Conservation (phyloP, 108 stramenopile genomes). For the Stephanodiscus minutulus region DNA sequence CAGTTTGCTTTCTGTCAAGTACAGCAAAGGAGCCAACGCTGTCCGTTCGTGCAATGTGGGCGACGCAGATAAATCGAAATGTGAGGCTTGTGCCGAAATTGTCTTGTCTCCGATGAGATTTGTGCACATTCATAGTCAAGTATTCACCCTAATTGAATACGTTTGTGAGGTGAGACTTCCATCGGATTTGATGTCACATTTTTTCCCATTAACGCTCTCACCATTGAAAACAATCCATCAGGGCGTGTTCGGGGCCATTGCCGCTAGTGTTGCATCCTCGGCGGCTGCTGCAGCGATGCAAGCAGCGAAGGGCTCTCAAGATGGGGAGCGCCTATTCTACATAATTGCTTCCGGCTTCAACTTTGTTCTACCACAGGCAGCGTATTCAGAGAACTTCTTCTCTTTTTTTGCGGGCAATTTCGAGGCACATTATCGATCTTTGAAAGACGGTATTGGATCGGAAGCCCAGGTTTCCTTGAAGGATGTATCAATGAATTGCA, state of each 20-base stretch:
- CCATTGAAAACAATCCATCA: not conserved
- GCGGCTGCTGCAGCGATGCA: slow-evolving; percentile 79
- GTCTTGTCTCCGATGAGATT: slow-evolving; percentile 79
- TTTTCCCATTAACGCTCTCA: not conserved
- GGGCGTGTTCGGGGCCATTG: slow-evolving; percentile 79
- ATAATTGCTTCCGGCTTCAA: slow-evolving; percentile 77
- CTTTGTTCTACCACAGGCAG: slow-evolving; percentile 74
- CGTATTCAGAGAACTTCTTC: slow-evolving; percentile 56
- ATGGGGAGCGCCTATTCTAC: slow-evolving; percentile 60
- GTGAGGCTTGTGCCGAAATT: slow-evolving; percentile 67
- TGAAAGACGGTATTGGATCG: slow-evolving; percentile 57
- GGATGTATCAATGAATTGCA: slow-evolving; percentile 57
- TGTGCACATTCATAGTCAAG: slow-evolving; percentile 77
- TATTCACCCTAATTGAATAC: slow-evolving; percentile 80
- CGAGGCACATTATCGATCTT: slow-evolving; percentile 57
- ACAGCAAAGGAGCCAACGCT: slow-evolving; percentile 57
- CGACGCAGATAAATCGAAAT: slow-evolving; percentile 30
- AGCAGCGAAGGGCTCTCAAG: slow-evolving; percentile 56
- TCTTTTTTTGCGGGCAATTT: slow-evolving; percentile 58
- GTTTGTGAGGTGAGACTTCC: slow-evolving; percentile 51
- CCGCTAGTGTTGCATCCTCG: slow-evolving; percentile 67
- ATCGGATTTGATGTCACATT: not conserved
- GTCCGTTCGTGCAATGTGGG: slow-evolving; percentile 41
- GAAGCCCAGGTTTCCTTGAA: slow-evolving; percentile 49
- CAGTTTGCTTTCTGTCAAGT: slow-evolving; percentile 74